Evolutionary conservation across 2,329 filamentous ascomycete genomes (phyloP).

Genomic region (Alternaria brassicae): DNA sequence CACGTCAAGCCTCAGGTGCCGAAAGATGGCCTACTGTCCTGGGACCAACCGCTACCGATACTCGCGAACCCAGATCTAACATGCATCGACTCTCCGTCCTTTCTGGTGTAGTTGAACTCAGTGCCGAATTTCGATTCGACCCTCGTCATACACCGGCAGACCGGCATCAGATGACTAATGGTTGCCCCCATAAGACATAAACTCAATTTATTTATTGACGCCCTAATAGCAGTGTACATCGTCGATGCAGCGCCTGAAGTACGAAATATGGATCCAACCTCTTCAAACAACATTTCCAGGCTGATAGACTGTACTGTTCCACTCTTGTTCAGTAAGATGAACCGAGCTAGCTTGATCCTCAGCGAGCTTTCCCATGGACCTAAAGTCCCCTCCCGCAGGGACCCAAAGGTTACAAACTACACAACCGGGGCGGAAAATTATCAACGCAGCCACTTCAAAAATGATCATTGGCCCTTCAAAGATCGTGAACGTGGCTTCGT

Average conservation of each 20-base stretch:
- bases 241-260: background rate
- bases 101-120: background rate
- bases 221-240: background rate
- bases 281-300: background rate
- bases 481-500: slow-evolving; percentile 58
- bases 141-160: background rate
- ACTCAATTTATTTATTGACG: no score
- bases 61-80: background rate
- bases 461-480: slow-evolving; percentile 61
- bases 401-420: slow-evolving; percentile 24
- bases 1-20: background rate
- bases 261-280: background rate
- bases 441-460: slow-evolving; percentile 54
- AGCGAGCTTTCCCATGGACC: slow-evolving; percentile 16
- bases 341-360: slow-evolving; percentile 15
- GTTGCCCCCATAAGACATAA: background rate
- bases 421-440: slow-evolving; percentile 54
- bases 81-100: background rate
- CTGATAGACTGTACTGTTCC: slow-evolving; percentile 24
- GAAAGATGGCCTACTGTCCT: background rate
- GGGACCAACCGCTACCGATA: background rate
- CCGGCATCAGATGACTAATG: background rate
- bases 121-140: background rate
- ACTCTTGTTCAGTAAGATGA: slow-evolving; percentile 16
- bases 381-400: slow-evolving; percentile 31